phyloP scores from a whole-genome alignment of 192 early-diverging fungal species.

The Backusella tuberculispora region DNA sequence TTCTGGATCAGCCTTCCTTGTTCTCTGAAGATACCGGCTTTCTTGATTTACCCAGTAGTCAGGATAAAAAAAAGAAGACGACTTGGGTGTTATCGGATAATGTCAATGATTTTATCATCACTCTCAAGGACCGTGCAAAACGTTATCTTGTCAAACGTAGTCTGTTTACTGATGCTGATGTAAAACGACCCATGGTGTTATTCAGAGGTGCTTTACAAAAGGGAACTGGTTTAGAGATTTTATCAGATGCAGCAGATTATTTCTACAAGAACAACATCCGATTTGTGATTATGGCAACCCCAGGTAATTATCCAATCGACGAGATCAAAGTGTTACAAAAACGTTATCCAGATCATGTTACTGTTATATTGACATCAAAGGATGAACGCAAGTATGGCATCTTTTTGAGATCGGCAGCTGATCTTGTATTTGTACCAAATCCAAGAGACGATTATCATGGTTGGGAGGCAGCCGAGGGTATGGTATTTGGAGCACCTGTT shows the following conservation, averaged over 20 bases:
- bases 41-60: background rate
- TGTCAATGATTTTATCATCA: conserved; percentile 29
- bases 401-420: conserved; percentile 56
- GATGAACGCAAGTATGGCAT: conserved; percentile 51
- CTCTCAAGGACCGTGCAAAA: conserved; percentile 54
- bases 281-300: conserved; percentile 36
- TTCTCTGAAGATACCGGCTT: background rate
- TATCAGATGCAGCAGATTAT: conserved; percentile 17
- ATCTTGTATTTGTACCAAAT: conserved; percentile 19
- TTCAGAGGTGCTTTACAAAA: conserved; percentile 57
- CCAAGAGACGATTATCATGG: background rate
- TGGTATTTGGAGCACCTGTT: conserved; percentile 20
- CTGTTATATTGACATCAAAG: conserved; percentile 44
- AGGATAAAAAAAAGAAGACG: background rate
- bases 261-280: conserved; percentile 45
- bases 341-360: conserved; percentile 26
- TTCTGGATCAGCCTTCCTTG: conserved; percentile 15
- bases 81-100: conserved; percentile 13
- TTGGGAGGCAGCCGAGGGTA: background rate
- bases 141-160: conserved; percentile 47
- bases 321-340: background rate
- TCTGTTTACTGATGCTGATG: conserved; percentile 44
- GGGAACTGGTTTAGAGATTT: conserved; percentile 43
- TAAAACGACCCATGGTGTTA: conserved; percentile 48
- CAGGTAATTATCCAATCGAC: conserved; percentile 7